Base-by-base conservation (phyloP, 2,329 filamentous ascomycete genomes). In the Simplicillium sp. region DNA sequence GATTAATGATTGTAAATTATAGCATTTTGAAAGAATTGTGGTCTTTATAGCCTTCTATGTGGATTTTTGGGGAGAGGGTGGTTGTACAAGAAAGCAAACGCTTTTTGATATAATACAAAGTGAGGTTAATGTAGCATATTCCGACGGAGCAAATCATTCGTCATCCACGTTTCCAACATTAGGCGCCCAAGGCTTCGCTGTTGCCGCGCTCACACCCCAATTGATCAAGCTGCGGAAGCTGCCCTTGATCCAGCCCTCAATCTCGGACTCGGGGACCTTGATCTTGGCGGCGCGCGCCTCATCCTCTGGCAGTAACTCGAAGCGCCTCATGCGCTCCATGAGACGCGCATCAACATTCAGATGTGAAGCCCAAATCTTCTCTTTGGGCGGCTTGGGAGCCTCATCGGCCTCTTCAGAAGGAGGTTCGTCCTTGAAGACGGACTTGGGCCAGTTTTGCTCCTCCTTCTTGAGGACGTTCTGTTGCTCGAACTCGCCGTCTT, bases 391-490 rank as follows among this genome's bases (percentile, higher is more conserved):
- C 42, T 67, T 67, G 44, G 54, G 43, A 1, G 51, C 46, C 2
- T 41, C 41, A 5, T 45, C 46, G 8, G 54, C 46, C 6, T 25
- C 20, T 7, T 33, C 31, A 7, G 12, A n/a, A 15, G 31, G 31
- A 7, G 34, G 34, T 56, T 55, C 73, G 55, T 54, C 64, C 59
- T 81, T 78, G 62, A 76, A 80, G 6, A 81, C 75, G n/a, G 74
- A 80, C 64, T 94, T 94, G 59, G 83, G 80, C 88, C 88, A 95
- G 57, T 90, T 78, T 35, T 63, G 64, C 64, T 95, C 87, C 65
- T 92, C 88, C 29, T 78, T 64, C 31, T 69, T 67, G 18, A 95
- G 74, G 11, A 78, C 65, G 4, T 62, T 66, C 55, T 84, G 54
- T 50, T 65, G 61, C 54, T 65, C 62, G 46, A 50, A 57, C 41